Evolutionary conservation across 2,329 filamentous ascomycete genomes (phyloP), one percentile per base, ranked within the genome.

Genomic region (Aspergillus ustus): DNA sequence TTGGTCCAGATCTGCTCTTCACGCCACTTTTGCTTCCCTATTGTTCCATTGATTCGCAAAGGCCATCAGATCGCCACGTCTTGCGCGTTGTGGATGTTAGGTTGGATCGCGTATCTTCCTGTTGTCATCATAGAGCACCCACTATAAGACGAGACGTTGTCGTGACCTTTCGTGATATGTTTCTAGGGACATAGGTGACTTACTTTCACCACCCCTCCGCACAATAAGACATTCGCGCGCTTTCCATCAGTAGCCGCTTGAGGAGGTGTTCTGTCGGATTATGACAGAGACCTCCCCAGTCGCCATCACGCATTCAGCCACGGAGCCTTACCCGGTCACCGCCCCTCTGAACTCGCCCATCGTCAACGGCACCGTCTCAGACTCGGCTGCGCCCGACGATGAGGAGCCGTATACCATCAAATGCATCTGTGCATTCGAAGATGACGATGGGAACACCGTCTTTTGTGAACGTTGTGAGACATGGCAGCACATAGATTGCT

Each of bases 401-500:
- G 77, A 79, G 66, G 80, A 81, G 64, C 79, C 80, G 64, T 96
- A 96, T 78, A 96, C 92, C 62, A 97, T 98, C 82, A 97, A 96
- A 84, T 99, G 95, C 85, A 96, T 98, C 71, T 99, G 95, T 81
- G 89, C 89, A 76, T 97, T 91, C 78, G 83, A 88, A 76, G 93
- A 96, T 82, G 95, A 99, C 83, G 95, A 99, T 83, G 95, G 95
- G 79, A 94, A 92, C 78, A 99, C 95, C 63, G 96, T 99, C 65
- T 92, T 93, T 78, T 99, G 95, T 84, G 95, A 98, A 76, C 87
- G 85, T 62, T 99, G 95, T 83, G 91, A 97, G 75, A 95, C 93
- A 53, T 99, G 95, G 95, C 95, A 99, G 80, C 95, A 99, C 79
- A 96, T 97, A 71, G 89, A 93, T 75, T 99, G 95, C 80, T 98